Evolutionary conservation across 2,329 filamentous ascomycete genomes (phyloP), one percentile per base, ranked within the genome.

Genomic region (Lachnellula willkommii): DNA sequence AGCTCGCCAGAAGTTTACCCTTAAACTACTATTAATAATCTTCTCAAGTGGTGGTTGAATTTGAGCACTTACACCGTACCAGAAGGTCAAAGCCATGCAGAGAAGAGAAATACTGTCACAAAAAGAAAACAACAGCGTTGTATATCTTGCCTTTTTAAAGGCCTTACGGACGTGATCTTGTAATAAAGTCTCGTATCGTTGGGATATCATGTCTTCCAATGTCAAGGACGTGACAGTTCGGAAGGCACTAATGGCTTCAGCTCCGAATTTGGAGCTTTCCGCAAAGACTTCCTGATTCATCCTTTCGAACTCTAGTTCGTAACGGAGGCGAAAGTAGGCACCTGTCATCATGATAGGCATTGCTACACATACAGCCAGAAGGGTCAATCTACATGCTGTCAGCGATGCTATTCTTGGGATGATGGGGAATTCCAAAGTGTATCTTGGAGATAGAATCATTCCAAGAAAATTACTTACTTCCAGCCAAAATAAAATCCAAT

Each of bases 401-500:
- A 52, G 46, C 45, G n/a, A 32, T 32, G 28, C 28, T 32, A 32
- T 32, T 32, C 9, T 12, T 3, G 28, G 28, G 9, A 32, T 32
- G 28, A 32, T 32, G 28, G 9, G 8, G 8, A 9, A 28, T 28
- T 28, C 28, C 9, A 28, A 28, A 28, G 8, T 28, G 8, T 28
- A 28, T 12, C 11, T 20, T 22, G n/a, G 20, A 47, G 14, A n/a
- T 20, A 26, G 12, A 14, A 26, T 15, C 11, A 22, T 11, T 6
- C 5, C 20, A 15, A 6, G 14, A 26, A 32, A 39, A 6, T 9
- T 4, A 48, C 55, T 42, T 43, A 54, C 68, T 90, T 92, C 89
- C 89, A 92, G 1, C 86, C 85, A 67, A 87, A 90, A 4, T 79
- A 75, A 64, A 89, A 90, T 1, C 85, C 78, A 51, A 92, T 86